Base-by-base conservation (phyloP, 139 green algal genomes). In the Micractinium conductrix region DNA sequence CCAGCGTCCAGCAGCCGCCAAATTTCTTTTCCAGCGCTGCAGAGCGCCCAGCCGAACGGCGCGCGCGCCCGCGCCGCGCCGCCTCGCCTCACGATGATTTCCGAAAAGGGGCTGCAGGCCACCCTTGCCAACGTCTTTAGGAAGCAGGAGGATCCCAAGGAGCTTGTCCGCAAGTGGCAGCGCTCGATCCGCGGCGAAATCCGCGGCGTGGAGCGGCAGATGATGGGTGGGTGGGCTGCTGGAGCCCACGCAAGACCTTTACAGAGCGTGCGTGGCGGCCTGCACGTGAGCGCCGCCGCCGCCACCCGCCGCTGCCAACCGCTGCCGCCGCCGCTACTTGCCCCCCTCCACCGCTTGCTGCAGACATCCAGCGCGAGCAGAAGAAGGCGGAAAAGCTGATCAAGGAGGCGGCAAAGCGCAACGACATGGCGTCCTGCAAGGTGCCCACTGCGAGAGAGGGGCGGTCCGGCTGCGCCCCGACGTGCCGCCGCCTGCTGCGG, bases 281-380 rank as follows among this genome's bases (percentile, higher is more conserved):
- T n/a, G n/a, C n/a, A n/a, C n/a, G n/a, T n/a, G n/a, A 16, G 53
- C 26, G 53, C 53, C 48, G 12, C 48, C 26, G 53, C 53, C 2
- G 2, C 53, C 53, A 21, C 10, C 53, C 53, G 2, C 6, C 10
- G 53, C 53, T 62, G 53, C 53, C 12, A 22, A 22, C 10, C 53
- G 10, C 53, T 62, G 42, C 70, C 37, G 68, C 68, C 65, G 65
- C 65, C 33, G 65, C 65, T 33, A 38, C 30, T 30, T 69, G 63
- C n/a, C 63, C 14, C 63, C 68, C 8, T 8, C 37, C 6, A 37
- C 68, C 37, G 68, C 68, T 26, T 24, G 42, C 17, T 74, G 79
- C 85, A 88, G 93, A 97, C 44, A 92, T 98, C 2, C 80, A 95
- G 83, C 86, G 95, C 76, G 94, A 97, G 79, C 85, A 96, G 70